Evolutionary conservation across 2,329 filamentous ascomycete genomes (phyloP).

Genomic region (Paecilomyces variotii): DNA sequence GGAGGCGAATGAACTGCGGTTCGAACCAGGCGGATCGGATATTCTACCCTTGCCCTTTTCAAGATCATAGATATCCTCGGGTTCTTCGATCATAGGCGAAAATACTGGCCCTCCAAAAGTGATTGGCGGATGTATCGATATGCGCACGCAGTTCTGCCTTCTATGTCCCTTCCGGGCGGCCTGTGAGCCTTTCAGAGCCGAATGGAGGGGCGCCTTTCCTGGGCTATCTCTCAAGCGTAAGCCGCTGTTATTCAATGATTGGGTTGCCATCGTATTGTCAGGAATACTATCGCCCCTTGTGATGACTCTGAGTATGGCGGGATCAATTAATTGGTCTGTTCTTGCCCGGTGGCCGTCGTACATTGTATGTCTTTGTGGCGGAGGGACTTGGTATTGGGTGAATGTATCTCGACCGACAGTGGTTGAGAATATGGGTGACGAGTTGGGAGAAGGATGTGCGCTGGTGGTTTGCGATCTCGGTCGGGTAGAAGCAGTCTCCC

Average conservation of each 20-base stretch:
- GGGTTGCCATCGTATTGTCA: constrained; percentile 7
- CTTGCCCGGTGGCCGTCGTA: constrained; percentile 13
- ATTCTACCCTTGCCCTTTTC: neutral
- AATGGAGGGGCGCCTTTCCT: constrained; percentile 16
- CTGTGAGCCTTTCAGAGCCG: constrained; percentile 25
- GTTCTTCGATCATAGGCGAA: constrained; percentile 27
- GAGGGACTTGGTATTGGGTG: constrained; percentile 4
- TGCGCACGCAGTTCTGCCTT: constrained; percentile 37
- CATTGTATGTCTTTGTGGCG: constrained; percentile 16
- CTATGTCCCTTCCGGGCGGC: constrained; percentile 31
- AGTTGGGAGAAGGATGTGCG: neutral
- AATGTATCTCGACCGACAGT: neutral
- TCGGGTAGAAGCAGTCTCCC: neutral
- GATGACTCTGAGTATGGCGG: constrained; percentile 1
- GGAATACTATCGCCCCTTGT: constrained; percentile 8
- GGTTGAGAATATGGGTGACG: neutral
- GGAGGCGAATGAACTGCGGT: neutral
- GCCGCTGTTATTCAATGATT: constrained; percentile 12
- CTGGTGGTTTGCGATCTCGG: neutral
- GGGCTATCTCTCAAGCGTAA: constrained; percentile 15
- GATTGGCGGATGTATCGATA: constrained; percentile 30
- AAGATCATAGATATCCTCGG: constrained; percentile 18
- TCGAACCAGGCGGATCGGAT: neutral
- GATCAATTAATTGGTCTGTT: constrained; percentile 15
- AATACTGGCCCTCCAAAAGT: constrained; percentile 25